Evolutionary conservation across 345 rosid species (phyloP).

Genomic region (Sisymbrium irio): DNA sequence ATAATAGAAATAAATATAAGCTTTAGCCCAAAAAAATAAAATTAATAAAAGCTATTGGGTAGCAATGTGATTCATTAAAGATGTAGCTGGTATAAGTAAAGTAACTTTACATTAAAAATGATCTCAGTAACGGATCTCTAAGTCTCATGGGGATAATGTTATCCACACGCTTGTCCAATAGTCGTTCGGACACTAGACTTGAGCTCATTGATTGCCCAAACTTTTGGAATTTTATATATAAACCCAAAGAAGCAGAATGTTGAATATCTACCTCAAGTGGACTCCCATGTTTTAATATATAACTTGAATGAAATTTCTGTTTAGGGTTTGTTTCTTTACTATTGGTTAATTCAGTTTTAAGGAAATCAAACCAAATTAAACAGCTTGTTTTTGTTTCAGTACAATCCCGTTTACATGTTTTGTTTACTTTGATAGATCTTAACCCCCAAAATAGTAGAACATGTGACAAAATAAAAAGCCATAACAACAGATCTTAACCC

Average conservation of each 20-base stretch:
- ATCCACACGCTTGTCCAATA: conserved; percentile 29
- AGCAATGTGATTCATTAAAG: background rate
- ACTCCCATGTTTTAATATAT: background rate
- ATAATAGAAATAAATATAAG: too few species aligned
- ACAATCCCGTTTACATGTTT: conserved; percentile 8
- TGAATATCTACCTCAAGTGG: background rate
- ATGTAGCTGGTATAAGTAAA: background rate
- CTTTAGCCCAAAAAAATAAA: too few species aligned
- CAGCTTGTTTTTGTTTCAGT: background rate
- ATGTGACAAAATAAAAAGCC: too few species aligned
- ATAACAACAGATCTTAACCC: too few species aligned
- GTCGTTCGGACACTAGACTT: conserved; percentile 4
- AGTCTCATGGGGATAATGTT: conserved; percentile 23
- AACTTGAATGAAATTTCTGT: background rate
- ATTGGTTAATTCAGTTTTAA: background rate
- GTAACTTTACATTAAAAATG: background rate
- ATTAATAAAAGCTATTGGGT: background rate
- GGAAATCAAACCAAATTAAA: background rate
- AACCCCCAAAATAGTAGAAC: too few species aligned
- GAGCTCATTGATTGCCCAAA: conserved; percentile 23
- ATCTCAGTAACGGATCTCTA: conserved; percentile 5
- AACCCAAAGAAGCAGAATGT: background rate
- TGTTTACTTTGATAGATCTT: too few species aligned
- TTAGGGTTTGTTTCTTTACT: background rate
- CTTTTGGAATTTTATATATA: background rate